phyloP scores from a whole-genome alignment of 257 asterid species.

The Solanum pimpinellifolium region DNA sequence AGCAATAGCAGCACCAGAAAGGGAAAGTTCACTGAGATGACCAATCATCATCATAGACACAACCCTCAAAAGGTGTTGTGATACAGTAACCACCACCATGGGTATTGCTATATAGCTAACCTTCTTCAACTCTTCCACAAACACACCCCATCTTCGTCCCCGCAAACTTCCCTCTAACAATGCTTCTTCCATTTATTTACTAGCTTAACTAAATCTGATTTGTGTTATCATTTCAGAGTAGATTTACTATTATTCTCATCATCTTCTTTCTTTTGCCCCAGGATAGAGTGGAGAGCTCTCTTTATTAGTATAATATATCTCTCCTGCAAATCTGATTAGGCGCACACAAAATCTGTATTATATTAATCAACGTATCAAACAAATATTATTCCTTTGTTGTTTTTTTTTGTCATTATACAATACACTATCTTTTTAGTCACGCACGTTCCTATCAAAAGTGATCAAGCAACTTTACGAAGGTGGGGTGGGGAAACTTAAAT shows the following conservation, averaged over 20 bases:
- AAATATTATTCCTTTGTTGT: background rate
- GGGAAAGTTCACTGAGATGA: slow-evolving; percentile 20
- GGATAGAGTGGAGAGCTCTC: background rate
- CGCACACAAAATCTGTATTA: background rate
- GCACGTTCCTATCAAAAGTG: too few relatives aligned
- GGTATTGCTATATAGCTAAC: slow-evolving; percentile 18
- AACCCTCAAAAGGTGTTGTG: slow-evolving; percentile 19
- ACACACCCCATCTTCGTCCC: slow-evolving; percentile 1
- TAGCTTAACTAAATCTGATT: background rate
- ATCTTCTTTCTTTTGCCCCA: background rate
- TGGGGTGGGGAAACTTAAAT: too few relatives aligned
- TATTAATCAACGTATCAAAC: background rate
- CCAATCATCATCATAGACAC: slow-evolving; percentile 35
- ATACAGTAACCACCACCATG: slow-evolving; percentile 27
- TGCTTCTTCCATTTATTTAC: slow-evolving; percentile 5
- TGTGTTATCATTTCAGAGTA: background rate
- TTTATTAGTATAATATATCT: background rate
- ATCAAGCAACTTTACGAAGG: too few relatives aligned
- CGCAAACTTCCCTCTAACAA: background rate
- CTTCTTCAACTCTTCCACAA: slow-evolving; percentile 8
- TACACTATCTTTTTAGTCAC: background rate
- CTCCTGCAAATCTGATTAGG: background rate
- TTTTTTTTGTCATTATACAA: background rate
- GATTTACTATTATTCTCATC: background rate
- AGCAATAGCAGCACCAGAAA: slow-evolving; percentile 28